Base-by-base conservation (phyloP, 2,329 filamentous ascomycete genomes). In the Chalara sp. region DNA sequence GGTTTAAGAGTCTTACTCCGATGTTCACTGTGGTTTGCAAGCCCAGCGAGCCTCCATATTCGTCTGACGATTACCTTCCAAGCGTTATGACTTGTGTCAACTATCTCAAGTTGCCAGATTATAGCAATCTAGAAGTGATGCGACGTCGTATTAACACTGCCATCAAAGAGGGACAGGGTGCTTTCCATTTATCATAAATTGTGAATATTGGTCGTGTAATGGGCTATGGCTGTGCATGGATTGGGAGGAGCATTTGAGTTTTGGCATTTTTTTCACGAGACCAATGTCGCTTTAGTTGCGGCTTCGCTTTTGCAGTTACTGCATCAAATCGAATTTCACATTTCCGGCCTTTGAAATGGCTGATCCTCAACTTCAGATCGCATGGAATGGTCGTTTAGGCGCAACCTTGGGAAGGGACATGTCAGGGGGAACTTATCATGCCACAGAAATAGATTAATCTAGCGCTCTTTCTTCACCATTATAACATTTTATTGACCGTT, bases 61-160 rank as follows among this genome's bases (percentile, higher is more conserved):
- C 85, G 4, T 92, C 92, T 5, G 93, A 99, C 65, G 93, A 99
- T 72, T 99, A 97, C 64, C 79, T 99, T n/a, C 93, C 95, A 10
- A 97, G 91, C 67, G 95, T 99, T 67, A 99, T 99, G 95, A 99
- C 95, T 8, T 99, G 95, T 68, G 93, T 96, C 70, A 99, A 99
- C 70, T 99, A 99, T 67, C 81, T 99, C 63, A 99, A 99, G 72
- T 79, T 99, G 64, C 93, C 93, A 21, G 89, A 99, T 69, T 99
- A 99, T 70, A 92, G 84, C 58, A 83, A 74, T 59, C 72, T 95
- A 55, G 80, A 88, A 1, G 77, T 86, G 47, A 82, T 99, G 70
- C 84, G 79, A 63, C 80, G 86, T 66, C 88, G 89, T 67, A 76
- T 99, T 49, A 83, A 80, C 57, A 86, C 85, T 57, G 95, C 93